Conservation (phyloP, 176 grass and related monocot species). For the Aegilops speltoides region DNA sequence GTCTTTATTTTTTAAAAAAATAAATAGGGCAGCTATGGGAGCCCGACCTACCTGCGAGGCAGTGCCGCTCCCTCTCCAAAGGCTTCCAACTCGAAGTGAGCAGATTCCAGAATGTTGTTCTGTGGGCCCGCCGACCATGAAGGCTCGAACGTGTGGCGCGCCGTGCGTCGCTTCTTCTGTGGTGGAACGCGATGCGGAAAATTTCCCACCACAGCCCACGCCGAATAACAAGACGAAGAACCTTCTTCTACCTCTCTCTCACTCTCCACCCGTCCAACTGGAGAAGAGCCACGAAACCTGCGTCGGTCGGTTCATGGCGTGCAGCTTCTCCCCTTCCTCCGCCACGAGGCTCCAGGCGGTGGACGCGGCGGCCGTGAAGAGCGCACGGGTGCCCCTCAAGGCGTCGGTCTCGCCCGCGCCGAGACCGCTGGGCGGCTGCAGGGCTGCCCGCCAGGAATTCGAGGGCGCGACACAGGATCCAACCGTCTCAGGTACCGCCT, state of each 20-base stretch:
- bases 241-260: background rate
- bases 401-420: constrained; percentile 11
- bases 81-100: background rate
- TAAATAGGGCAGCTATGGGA: too few relatives aligned
- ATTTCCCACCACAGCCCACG: background rate
- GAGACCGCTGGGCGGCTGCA: constrained; percentile 39
- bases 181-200: constrained; percentile 31
- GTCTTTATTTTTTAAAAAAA: too few relatives aligned
- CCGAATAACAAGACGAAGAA: background rate
- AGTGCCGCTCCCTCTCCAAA: too few relatives aligned
- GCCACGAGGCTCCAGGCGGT: constrained; percentile 62
- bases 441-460: constrained; percentile 52
- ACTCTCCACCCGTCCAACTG: background rate
- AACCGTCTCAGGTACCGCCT: constrained; percentile 33
- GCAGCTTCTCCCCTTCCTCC: constrained; percentile 67
- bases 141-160: constrained; percentile 33
- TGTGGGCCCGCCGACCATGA: background rate
- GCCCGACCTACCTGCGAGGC: too few relatives aligned
- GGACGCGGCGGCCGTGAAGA: constrained; percentile 46
- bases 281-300: background rate
- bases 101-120: background rate
- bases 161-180: constrained; percentile 10
- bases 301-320: constrained; percentile 50
- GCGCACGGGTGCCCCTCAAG: constrained; percentile 22
- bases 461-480: constrained; percentile 57